phyloP scores from a whole-genome alignment of 352 stramenopile genomes.

The Globisporangium yorkense region DNA sequence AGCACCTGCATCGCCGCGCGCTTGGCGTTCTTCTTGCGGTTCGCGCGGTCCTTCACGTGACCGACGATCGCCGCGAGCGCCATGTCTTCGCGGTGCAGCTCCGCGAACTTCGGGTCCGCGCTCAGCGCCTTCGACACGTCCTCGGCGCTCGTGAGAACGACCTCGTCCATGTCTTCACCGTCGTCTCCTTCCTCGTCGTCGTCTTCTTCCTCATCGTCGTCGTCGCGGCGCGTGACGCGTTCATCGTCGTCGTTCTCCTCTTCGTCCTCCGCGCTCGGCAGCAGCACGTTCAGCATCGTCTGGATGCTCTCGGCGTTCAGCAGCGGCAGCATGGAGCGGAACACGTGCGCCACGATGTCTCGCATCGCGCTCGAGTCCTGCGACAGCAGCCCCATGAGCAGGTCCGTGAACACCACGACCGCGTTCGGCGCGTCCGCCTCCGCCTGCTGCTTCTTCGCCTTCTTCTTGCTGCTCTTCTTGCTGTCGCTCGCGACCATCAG shows the following conservation, averaged over 20 bases:
- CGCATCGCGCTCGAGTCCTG: constrained; percentile 81
- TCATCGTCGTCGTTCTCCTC: constrained; percentile 26
- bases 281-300: constrained; percentile 68
- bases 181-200: constrained; percentile 33
- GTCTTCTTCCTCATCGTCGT: constrained; percentile 18
- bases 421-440: constrained; percentile 29
- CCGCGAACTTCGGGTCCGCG: constrained; percentile 52
- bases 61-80: constrained; percentile 74
- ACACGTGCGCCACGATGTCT: constrained; percentile 79
- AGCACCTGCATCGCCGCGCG: constrained; percentile 54
- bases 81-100: constrained; percentile 72
- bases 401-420: constrained; percentile 74
- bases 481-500: constrained; percentile 34
- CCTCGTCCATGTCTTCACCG: constrained; percentile 39
- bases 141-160: constrained; percentile 43
- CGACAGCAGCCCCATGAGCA: constrained; percentile 77
- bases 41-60: constrained; percentile 65
- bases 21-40: constrained; percentile 77
- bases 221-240: constrained; percentile 18
- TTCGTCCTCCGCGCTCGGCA: constrained; percentile 26
- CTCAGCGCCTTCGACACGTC: constrained; percentile 69
- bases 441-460: constrained; percentile 18
- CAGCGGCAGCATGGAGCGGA: constrained; percentile 65
- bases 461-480: constrained; percentile 26
- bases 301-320: constrained; percentile 53